A percentile compares a stretch with the other conserved stretches of the same genome.
phyloP scores from a whole-genome alignment of 257 asterid species.

The Solanum chmielewskii region DNA sequence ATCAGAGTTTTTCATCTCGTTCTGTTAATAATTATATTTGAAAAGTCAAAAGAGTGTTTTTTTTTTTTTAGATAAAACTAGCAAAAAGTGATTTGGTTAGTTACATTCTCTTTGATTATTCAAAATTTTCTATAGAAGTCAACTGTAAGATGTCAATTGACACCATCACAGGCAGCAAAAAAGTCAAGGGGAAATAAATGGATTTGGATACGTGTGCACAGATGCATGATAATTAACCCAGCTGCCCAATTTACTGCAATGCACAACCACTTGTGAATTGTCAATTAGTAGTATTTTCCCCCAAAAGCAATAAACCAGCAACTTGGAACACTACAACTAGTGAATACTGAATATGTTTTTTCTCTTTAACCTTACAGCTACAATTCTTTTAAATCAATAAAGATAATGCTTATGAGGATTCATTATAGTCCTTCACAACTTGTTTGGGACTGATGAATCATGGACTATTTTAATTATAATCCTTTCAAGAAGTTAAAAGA shows the following conservation, averaged over 20 bases:
- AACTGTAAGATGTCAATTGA: background rate
- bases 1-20: background rate
- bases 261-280: background rate
- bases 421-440: background rate
- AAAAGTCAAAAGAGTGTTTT: background rate
- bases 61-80: background rate
- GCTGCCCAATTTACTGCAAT: background rate
- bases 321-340: background rate
- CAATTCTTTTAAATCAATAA: background rate
- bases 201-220: background rate
- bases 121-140: background rate
- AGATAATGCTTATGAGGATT: background rate
- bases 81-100: background rate
- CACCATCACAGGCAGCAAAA: background rate
- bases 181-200: background rate
- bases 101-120: background rate
- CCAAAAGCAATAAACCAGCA: background rate
- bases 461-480: background rate
- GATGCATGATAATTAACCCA: background rate
- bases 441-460: background rate
- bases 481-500: background rate
- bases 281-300: background rate
- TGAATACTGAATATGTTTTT: background rate
- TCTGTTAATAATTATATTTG: background rate
- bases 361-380: background rate